Base-by-base conservation (phyloP, 2,329 filamentous ascomycete genomes). In the Basipetospora chlamydospora region DNA sequence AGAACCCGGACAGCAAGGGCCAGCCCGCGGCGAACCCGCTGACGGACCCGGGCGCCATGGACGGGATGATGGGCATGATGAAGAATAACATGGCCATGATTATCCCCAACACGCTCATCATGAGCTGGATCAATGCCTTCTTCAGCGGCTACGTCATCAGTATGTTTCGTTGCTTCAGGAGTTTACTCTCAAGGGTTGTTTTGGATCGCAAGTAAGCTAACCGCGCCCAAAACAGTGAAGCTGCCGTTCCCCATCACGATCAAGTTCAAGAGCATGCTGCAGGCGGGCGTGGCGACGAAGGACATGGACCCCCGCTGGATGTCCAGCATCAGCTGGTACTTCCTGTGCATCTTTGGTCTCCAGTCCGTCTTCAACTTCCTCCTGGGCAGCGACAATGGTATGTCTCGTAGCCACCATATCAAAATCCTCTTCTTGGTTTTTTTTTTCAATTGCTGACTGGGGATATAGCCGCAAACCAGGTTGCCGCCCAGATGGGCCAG, bases 31-130 rank as follows among this genome's bases (percentile, higher is more conserved):
- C 84, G 26, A 98, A 96, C 60, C 90, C 90, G 4, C 86, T 98
- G 74, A 83, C 80, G 9, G 90, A 98, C 56, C 92, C 92, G 16
- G 80, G 80, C 33, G 85, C 84, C 40, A 98, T 98, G 90, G 92
- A 98, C 54, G 88, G 87, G 47, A 98, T 98, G 90, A 98, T 98
- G 90, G 88, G 90, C 47, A 94, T 94, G 85, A 93, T 98, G 84
- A 98, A 98, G 73, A 87, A 87, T 40, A 94, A 98, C 55, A 94
- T 98, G 82, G 88, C 90, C 45, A 98, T 96, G 90, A 96, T 98
- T 66, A 85, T 98, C 40, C 90, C 90, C 33, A 94, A 98, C 60
- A 96, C 87, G 5, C 62, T 98, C 54, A 98, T 98, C 47, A 98
- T 98, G 90, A 90, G 88, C 46, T 98, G 90, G 90, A 96, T 98